Evolutionary conservation across 345 rosid species (phyloP), one percentile per base, ranked within the genome.

Genomic region (Melaleuca alternifolia): DNA sequence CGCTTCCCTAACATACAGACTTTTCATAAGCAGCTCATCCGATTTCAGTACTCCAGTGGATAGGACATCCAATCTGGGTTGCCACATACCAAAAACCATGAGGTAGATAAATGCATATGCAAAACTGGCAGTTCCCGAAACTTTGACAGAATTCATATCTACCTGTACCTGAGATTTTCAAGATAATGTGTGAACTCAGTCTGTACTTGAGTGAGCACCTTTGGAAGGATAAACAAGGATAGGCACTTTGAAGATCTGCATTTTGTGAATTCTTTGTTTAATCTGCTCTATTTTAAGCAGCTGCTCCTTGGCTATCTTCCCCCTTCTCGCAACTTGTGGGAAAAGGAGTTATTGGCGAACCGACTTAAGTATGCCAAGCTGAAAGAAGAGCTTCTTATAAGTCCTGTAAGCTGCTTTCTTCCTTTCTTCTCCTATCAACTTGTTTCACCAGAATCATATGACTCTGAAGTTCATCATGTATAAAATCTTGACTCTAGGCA

Each of bases 251-350:
- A 33, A 54, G 18, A 23, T 41, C 53, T 84, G 18, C 56, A 50
- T 51, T 52, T 16, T 53, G 44, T 26, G 71, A 83, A 16, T 44
- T 83, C 54, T 26, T 48, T 82, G 20, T 13, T 50, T 48, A 44
- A 56, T 13, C 30, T 77, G 57, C 20, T 84, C 85, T 18, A 33
- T 75, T 87, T 57, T 33, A 85, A 81, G 85, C 91, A 94, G 96
- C 91, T 95, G 85, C 93, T 95, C 51, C 87, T 95, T 89, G 95
- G 93, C 84, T 95, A 91, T 90, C 90, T 95, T 57, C 94, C 95
- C 79, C 90, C 93, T 86, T 91, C 93, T 23, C 94, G 90, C n/a
- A 89, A 90, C 86, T 86, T 88, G 54, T 93, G 97, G 97, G 96
- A 91, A 57, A 93, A 91, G 86, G 94, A 95, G 88, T 92, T 95